Evolutionary conservation across 202 grass and related monocot genomes (phyloP), one percentile per base, ranked within the genome.

Genomic region (Carex arenaria): DNA sequence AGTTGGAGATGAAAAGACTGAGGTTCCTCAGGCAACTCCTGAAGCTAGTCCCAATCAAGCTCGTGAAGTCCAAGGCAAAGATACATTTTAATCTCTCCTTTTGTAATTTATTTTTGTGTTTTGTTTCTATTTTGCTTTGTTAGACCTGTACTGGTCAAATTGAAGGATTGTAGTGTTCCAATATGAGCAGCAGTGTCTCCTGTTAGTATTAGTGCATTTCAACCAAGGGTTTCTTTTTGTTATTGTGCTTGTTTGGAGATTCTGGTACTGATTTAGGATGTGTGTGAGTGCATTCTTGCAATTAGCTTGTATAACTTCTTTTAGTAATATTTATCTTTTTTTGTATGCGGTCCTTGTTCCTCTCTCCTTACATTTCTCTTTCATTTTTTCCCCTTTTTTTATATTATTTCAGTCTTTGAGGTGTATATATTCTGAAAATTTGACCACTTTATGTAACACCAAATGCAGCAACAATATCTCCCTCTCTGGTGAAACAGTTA

Each of bases 401-500:
- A 49, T 57, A 7, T 4, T 61, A 84, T 85, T 82, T 87, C 17
- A 32, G 59, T 77, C 17, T 77, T 83, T 85, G 66, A 22, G 45
- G 63, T 3, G 22, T 56, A 31, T 76, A 55, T 55, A 32, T 74
- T 75, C 47, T 32, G 51, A 56, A 56, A 55, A 3, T 56, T 76
- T 76, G 23, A 76, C 26, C 19, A 6, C 57, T 59, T 57, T 36
- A 57, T 77, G 73, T 77, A 67, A 67, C n/a, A 52, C 63, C 23
- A 28, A 32, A 30, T 85, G 75, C 93, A 95, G 91, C 85, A 74
- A 99, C 85, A 65, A 92, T 95, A 80, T 89, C 91, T 85, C 93
- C 96, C 71, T 72, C 87, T 73, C 87, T 99, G 87, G 96, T 99
- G 73, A 99, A 95, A 86, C 93, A 99, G 92, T 84, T 99, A 77